Base-by-base conservation (phyloP, 2,329 filamentous ascomycete genomes). In the Fusarium sp. region DNA sequence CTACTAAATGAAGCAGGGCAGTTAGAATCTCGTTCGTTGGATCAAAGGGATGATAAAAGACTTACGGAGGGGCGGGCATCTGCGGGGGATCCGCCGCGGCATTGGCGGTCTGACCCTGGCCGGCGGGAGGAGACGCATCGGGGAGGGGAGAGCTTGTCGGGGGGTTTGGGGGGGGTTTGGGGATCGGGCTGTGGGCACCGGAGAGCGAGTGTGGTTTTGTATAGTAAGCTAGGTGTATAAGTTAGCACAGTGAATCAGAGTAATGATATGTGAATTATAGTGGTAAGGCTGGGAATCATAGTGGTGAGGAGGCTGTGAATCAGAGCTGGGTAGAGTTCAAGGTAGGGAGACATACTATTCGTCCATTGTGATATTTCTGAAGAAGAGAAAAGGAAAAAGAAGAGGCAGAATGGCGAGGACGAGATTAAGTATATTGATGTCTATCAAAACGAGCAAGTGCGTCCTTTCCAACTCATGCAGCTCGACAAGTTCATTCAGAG, bases 361-460 rank as follows among this genome's bases (percentile, higher is more conserved):
- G 5, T 13, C 1, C 28, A 30, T 48, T 5, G 0, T 48, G 45
- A 48, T 48, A 2, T 8, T 48, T 48, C 20, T 48, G 20, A 6
- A 30, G 15, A 47, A 47, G 15, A 3, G 15, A 30, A 50, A n/a
- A 50, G 10, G 28, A 30, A 50, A 30, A 50, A 9, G 14, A 17
- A 50, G 47, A 30, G 14, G 3, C 6, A 30, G 3, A 50, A n/a
- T 0, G 3, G 28, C 28, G 10, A 30, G 15, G 4, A 1, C 7
- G 14, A 30, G 11, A 3, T 50, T 17, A 50, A 50, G 28, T 30
- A n/a, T 30, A 17, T n/a, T 30, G 18, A 12, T 28, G 14, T 50
- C 47, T n/a, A 30, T 30, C 4, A 6, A n/a, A 47, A n/a, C 4
- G 7, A 50, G 47, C 2, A 50, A 13, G 28, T 50, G 7, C 20